These are phyloP conservation scores for Penicillium parvum DNA, from an alignment of 495 filamentous ascomycete genomes.

Conservation along the genomic window DNA sequence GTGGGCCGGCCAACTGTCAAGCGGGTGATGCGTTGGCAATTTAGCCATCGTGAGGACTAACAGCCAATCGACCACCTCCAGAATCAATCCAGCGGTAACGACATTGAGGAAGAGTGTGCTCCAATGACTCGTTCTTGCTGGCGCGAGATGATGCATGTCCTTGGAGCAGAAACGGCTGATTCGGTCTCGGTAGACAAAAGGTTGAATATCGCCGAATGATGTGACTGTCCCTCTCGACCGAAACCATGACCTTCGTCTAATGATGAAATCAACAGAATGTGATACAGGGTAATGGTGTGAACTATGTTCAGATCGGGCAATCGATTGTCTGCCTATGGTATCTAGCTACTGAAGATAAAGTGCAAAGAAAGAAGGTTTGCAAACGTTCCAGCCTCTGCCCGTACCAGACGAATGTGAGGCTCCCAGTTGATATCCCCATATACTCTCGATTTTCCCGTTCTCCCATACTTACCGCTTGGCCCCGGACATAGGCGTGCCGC, in stretches of 20 bases:
- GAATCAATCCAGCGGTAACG: conserved; percentile 5
- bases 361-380: no score
- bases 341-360: no score
- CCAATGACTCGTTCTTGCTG: background rate
- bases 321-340: no score
- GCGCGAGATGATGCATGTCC: conserved; percentile 1
- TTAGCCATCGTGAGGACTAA: conserved; percentile 2
- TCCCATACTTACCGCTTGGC: conserved; percentile 28
- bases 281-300: background rate
- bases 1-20: conserved; percentile 17
- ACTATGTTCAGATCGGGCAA: no score
- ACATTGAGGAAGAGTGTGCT: background rate
- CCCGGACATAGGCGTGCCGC: conserved; percentile 29
- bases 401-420: no score
- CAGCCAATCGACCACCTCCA: conserved; percentile 10
- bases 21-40: conserved; percentile 21
- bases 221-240: conserved; percentile 7
- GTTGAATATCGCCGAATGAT: conserved; percentile 10
- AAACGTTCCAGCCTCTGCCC: background rate
- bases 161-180: background rate
- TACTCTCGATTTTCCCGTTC: no score
- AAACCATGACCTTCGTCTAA: conserved; percentile 11
- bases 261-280: background rate
- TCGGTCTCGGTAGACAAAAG: background rate
- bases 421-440: no score